Percentiles rank a stretch among this genome's conserved stretches.
phyloP scores from a whole-genome alignment of 129 eudicot genomes.

The carrot (Daucus carota) region DNA sequence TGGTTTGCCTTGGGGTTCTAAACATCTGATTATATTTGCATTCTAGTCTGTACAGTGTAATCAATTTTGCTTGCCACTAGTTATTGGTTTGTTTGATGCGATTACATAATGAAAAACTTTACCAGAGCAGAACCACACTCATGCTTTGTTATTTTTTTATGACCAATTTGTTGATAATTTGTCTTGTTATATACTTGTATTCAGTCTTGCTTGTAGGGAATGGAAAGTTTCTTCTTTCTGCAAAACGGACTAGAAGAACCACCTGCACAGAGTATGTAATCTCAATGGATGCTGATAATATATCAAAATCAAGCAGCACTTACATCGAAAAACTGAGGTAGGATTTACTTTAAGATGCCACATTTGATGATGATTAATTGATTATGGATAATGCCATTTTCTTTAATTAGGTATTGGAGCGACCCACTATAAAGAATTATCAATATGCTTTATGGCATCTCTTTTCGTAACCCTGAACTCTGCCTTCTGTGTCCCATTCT shows the following conservation, averaged over 20 bases:
- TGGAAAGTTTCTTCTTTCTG: slow-evolving; percentile 92
- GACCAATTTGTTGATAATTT: neutral
- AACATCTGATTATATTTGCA: neutral
- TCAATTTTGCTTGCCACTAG: neutral
- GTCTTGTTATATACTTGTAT: slow-evolving; percentile 4
- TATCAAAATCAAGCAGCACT: slow-evolving; percentile 70
- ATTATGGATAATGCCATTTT: neutral
- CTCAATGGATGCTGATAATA: slow-evolving; percentile 76
- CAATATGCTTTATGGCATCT: neutral
- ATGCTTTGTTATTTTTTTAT: neutral
- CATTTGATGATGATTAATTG: neutral
- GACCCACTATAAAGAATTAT: neutral
- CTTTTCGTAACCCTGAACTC: neutral
- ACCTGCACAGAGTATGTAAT: slow-evolving; percentile 88
- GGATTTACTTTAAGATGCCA: neutral
- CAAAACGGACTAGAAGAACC: slow-evolving; percentile 70
- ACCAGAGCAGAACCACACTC: neutral
- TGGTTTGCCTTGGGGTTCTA: neutral
- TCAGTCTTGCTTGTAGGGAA: slow-evolving; percentile 79
- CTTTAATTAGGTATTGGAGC: neutral
- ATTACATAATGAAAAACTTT: neutral
- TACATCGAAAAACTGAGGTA: slow-evolving; percentile 87
- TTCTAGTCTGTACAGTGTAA: neutral
- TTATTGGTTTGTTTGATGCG: neutral
- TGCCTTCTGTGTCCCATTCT: neutral